These are phyloP conservation scores for Verticillium zaregamsianum DNA, from an alignment of 2,329 filamentous ascomycete species.

Conservation along the genomic window DNA sequence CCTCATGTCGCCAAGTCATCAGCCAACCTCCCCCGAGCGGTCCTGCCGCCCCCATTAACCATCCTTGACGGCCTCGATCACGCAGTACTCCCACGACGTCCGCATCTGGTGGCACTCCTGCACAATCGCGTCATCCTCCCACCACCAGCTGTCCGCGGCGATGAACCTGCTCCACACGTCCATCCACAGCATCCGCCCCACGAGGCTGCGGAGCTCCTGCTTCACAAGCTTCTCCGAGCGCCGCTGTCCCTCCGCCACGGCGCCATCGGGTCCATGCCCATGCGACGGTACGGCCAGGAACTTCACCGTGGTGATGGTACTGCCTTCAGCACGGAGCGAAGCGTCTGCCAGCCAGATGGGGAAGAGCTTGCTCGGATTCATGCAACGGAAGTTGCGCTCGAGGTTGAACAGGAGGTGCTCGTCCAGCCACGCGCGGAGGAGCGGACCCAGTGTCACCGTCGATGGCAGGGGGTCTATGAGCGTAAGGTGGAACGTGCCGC, in stretches of 20 bases:
- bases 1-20: not conserved
- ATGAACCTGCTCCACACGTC: slow-evolving; percentile 56
- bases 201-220: slow-evolving; percentile 45
- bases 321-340: slow-evolving; percentile 43
- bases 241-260: slow-evolving; percentile 15
- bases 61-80: slow-evolving; percentile 52
- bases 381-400: slow-evolving; percentile 54
- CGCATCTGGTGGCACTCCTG: slow-evolving; percentile 50
- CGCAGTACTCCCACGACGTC: slow-evolving; percentile 56
- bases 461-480: slow-evolving; percentile 61
- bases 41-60: slow-evolving; percentile 3
- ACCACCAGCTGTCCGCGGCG: slow-evolving; percentile 53
- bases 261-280: slow-evolving; percentile 13
- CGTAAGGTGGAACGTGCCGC: slow-evolving; percentile 54
- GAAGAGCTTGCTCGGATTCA: slow-evolving; percentile 54
- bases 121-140: slow-evolving; percentile 52
- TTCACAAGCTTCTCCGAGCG: slow-evolving; percentile 25
- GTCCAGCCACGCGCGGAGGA: slow-evolving; percentile 58
- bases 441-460: slow-evolving; percentile 48
- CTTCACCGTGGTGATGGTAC: slow-evolving; percentile 41
- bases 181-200: slow-evolving; percentile 56
- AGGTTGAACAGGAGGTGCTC: slow-evolving; percentile 56
- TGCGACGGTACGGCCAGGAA: slow-evolving; percentile 39
- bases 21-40: too few relatives aligned
- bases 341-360: slow-evolving; percentile 56